Evolutionary conservation across 2,329 filamentous ascomycete species (phyloP), one percentile per base, ranked within the genome.

Genomic region (Pestalotiopsis sp.): DNA sequence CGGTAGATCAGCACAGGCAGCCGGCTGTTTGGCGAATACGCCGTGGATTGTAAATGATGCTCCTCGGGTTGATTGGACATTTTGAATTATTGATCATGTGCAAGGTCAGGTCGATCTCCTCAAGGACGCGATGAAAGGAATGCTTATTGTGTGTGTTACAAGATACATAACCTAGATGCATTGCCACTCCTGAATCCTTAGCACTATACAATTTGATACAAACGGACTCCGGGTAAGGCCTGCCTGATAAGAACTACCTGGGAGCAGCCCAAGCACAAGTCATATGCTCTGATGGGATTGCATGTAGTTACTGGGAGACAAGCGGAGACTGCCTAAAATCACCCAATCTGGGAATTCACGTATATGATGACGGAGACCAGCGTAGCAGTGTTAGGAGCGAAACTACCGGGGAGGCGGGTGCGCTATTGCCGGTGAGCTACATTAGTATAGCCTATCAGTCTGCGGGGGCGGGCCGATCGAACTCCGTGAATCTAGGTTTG

Each of bases 291-390:
- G n/a, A 59, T 27, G 2, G 57, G 13, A 27, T 5, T 59, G 2
- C 4, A 6, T 14, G 27, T 27, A 3, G 7, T 12, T 59, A 6
- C 25, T 5, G 4, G 17, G 25, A 59, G 23, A 59, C 25, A 31
- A 36, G 57, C 57, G 57, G 57, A n/a, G 27, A 59, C 57, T 59
- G 57, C n/a, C 57, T 27, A 59, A 59, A 59, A 59, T 59, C 57
- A 14, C 57, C 57, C 23, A 36, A 59, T 59, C 9, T 27, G 57
- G 57, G 23, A 36, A 59, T 27, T 23, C 57, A 5, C 14, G 57
- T 36, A 36, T 59, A 12, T 14, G 57, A 27, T 59, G 57, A 36
- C 57, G 25, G 11, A 59, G 3, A 59, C 20, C 57, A 36, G 57
- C 57, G 5, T 20, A n/a, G 45, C 20, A 4, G 12, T 23, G 31